Evolutionary conservation across 768 basidiomycete species (phyloP), one percentile per base, ranked within the genome.

Genomic region (Leccinellum rugosiceps): DNA sequence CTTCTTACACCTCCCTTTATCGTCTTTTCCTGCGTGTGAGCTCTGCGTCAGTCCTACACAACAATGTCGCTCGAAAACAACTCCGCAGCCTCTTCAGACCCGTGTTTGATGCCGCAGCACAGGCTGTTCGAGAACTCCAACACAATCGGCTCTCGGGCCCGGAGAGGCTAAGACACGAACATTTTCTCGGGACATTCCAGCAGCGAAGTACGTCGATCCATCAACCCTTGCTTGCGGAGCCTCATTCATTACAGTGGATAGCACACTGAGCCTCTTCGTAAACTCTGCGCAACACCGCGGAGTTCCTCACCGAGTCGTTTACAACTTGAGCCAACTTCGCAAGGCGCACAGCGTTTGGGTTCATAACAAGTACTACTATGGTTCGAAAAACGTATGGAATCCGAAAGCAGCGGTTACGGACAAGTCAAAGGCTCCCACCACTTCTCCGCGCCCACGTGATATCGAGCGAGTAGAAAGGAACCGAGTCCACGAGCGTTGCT

Each of bases 261-360:
- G 77, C 57, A 89, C 88, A 0, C 76, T 91, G 41, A 76, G 77
- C 31, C 61, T 91, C 9, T 67, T 91, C 47, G 78, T 82, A 70
- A 81, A 77, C 26, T 85, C 89, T n/a, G 80, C 82, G 4, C 75
- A 76, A 56, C 80, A 82, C 32, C 81, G 86, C 26, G 89, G 89
- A 14, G 71, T 87, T 14, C 69, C 87, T 11, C 85, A 88, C 65
- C 74, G 73, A 56, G 62, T 84, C 6, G 83, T 85, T 6, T 79
- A 79, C 17, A 88, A 89, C 63, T 70, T 74, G 65, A 53, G 62
- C 63, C 35, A 70, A 77, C 70, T 77, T 70, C 63, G 62, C n/a
- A 62, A 60, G 35, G 41, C 55, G 15, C 65, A 60, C 55, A 60
- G 38, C 69, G 65, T 30, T 45, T 78, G 62, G 70, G 53, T 60